Evolutionary conservation across 495 filamentous ascomycete species (phyloP).

Genomic region (Amphirosellinia nigrospora): DNA sequence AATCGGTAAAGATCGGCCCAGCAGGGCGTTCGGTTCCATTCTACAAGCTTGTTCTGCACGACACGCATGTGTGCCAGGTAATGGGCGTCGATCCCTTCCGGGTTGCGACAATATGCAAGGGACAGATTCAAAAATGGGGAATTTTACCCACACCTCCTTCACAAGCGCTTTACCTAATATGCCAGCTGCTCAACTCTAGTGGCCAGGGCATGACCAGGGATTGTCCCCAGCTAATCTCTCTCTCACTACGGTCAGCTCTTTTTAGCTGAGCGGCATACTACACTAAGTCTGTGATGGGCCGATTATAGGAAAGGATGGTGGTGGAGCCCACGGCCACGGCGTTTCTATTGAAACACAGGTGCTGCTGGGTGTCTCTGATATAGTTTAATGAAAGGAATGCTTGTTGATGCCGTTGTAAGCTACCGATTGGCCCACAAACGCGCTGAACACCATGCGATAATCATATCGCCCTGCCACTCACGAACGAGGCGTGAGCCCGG

Average conservation of each 20-base stretch:
- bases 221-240: constrained; percentile 16
- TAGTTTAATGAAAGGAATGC: constrained; percentile 21
- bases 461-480: not conserved
- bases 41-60: constrained; percentile 8
- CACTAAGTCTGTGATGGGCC: not conserved
- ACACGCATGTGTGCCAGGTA: constrained; percentile 7
- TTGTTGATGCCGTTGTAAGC: constrained; percentile 18
- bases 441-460: not conserved
- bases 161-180: constrained; percentile 11
- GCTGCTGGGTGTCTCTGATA: constrained; percentile 2
- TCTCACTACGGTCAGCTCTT: constrained; percentile 10
- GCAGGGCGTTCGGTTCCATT: constrained; percentile 6
- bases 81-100: constrained; percentile 5
- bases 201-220: not conserved
- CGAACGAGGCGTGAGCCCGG: not conserved
- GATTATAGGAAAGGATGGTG: constrained; percentile 5
- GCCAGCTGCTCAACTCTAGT: constrained; percentile 17
- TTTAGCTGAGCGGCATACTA: constrained; percentile 10
- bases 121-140: constrained; percentile 5
- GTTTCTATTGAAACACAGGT: constrained; percentile 20
- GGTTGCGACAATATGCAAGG: constrained; percentile 19
- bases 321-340: not conserved
- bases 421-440: constrained; percentile 19
- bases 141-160: not conserved
- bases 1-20: constrained; percentile 8